Conservation (phyloP, 371 early-diverging fungal genomes). For the Batrachochytrium dendrobatidis region DNA sequence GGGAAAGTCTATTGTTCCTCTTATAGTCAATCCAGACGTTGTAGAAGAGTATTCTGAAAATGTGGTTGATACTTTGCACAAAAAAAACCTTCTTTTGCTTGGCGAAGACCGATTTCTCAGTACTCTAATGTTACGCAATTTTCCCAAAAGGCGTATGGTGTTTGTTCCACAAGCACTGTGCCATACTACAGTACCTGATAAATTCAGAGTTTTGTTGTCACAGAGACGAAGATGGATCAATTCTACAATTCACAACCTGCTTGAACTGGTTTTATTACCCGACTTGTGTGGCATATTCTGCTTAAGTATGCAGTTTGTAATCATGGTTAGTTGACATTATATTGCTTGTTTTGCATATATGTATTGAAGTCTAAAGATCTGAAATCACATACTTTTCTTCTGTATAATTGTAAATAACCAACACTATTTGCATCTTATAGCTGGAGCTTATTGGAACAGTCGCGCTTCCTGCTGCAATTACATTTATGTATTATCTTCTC, state of each 20-base stretch:
- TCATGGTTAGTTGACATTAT: no score
- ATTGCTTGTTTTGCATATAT: constrained; percentile 66
- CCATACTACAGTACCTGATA: constrained; percentile 88
- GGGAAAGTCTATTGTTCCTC: constrained; percentile 59
- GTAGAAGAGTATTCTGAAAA: constrained; percentile 89
- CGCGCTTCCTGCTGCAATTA: constrained; percentile 86
- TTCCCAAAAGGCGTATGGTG: constrained; percentile 87
- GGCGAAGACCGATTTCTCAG: constrained; percentile 99
- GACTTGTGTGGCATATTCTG: constrained; percentile 96
- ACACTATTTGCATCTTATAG: no score
- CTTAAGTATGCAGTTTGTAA: constrained; percentile 98
- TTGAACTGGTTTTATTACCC: constrained; percentile 85
- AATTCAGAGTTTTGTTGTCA: constrained; percentile 82
- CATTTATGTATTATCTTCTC: no score
- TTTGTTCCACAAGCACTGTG: constrained; percentile 94
- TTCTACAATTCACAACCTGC: constrained; percentile 93
- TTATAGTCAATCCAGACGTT: constrained; percentile 86
- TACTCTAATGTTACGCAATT: constrained; percentile 93
- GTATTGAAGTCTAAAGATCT: no score
- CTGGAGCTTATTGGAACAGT: constrained; percentile 84
- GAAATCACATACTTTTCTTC: no score
- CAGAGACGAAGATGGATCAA: constrained; percentile 99
- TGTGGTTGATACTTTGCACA: constrained; percentile 93
- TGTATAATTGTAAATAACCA: no score
- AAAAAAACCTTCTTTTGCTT: constrained; percentile 95